Evolutionary conservation across 371 early-diverging fungal species (phyloP), one percentile per base, ranked within the genome.

Genomic region (Umbelopsis sp.): DNA sequence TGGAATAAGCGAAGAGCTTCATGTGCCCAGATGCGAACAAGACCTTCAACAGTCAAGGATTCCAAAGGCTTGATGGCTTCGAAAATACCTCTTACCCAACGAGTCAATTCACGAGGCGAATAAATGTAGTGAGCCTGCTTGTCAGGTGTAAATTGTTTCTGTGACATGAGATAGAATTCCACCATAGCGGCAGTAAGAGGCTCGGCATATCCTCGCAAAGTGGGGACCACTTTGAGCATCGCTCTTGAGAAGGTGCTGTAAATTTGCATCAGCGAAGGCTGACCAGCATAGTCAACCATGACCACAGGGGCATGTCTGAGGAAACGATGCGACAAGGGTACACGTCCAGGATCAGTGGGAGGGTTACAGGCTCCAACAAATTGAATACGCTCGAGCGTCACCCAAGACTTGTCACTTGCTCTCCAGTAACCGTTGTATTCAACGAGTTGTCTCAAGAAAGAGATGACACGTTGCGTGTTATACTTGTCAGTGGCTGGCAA

Each of bases 321-420:
- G 92, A 97, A 99, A 76, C 99, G 90, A 69, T 93, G 96, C 44
- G 95, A 91, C 57, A 99, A 80, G 20, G 96, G 96, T 4, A 97
- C 94, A 78, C 99, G 96, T 62, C 99, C 99, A 44, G 99, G 96
- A 81, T 99, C 99, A 0, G 99, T 99, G 1, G 99, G 99, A 62
- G 99, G 99, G 72, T 99, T 99, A 85, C 99, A 99, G 16, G 99
- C 99, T 68, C 99, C 99, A 14, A 99, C 98, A 80, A 99, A 97
- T 80, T 98, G 98, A 66, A 99, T 94, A 44, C 97, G 92, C 82
- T 97, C 97, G 44, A 99, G 78, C 44, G 86, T 78, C 35, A 99
- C 96, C 97, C 97, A 99, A 16, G 91, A 78, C 72, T 95, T 93
- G 76, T 96, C 96, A 4, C 88, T 76, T 0, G 95, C 88, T 69